These are phyloP conservation scores for Penicillium coffeae DNA, from an alignment of 495 filamentous ascomycete species.

Conservation along the genomic window DNA sequence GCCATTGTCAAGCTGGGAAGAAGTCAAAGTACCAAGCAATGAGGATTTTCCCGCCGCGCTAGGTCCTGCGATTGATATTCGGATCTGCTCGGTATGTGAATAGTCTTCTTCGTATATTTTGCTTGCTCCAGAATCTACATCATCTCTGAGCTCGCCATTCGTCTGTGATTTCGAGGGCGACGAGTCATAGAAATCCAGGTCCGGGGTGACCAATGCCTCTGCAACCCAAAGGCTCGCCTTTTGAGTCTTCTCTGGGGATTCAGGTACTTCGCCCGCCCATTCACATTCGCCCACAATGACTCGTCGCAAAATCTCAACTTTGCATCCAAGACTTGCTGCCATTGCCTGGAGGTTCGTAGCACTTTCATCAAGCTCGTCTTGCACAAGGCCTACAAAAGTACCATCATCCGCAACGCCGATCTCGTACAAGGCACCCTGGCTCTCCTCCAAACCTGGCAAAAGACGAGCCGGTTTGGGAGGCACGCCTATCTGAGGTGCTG, in stretches of 20 bases:
- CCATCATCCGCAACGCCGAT: conserved; percentile 96
- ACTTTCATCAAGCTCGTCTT: conserved; percentile 89
- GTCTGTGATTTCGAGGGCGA: conserved; percentile 9
- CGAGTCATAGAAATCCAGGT: conserved; percentile 43
- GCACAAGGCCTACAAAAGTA: conserved; percentile 80
- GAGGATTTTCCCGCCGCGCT: conserved; percentile 95
- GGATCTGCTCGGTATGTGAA: conserved; percentile 66
- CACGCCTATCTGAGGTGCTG: conserved; percentile 47
- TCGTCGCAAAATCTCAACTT: conserved; percentile 76
- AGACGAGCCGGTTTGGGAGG: conserved; percentile 59
- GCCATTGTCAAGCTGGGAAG: conserved; percentile 85
- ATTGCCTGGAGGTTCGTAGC: conserved; percentile 77
- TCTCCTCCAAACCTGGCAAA: conserved; percentile 83
- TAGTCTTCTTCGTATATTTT: conserved; percentile 19
- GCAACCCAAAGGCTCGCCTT: conserved; percentile 75
- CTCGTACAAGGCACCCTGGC: conserved; percentile 89
- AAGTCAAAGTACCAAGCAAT: conserved; percentile 81
- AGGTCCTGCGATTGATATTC: conserved; percentile 85
- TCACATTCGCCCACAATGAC: conserved; percentile 85
- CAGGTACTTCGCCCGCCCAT: conserved; percentile 53
- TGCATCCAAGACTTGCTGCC: conserved; percentile 87
- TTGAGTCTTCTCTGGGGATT: conserved; percentile 26
- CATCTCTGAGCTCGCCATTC: neutral
- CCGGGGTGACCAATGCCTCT: conserved; percentile 74
- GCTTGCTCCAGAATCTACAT: conserved; percentile 1